Base-by-base conservation (phyloP, 2,329 filamentous ascomycete genomes). In the Sporothrix phasma region DNA sequence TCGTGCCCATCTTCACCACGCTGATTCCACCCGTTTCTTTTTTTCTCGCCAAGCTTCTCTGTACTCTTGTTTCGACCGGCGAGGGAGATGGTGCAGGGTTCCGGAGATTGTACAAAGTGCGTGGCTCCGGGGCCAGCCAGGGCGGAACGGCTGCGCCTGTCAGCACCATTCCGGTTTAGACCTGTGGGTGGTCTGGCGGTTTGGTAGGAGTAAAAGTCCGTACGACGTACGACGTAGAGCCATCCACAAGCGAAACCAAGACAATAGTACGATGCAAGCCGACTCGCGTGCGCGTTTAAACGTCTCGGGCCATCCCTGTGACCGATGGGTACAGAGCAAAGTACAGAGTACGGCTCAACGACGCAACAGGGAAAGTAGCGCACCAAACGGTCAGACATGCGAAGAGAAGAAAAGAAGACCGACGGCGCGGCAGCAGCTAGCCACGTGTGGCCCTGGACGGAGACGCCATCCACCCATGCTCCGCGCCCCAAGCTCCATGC, bases 31-130 rank as follows among this genome's bases (percentile, higher is more conserved):
- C n/a, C n/a, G n/a, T n/a, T n/a, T n/a, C n/a, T n/a, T n/a, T n/a
- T 45, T 31, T 31, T 46, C 22, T 39, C 56, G 34, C 10, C 1
- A 13, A 1, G 34, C 15, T 37, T 37, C 6, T 37, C 3, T 15
- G 10, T 37, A 37, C 34, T 5, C 11, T 7, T 37, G 11, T 34
- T 34, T 34, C 34, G 34, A 11, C 31, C 56, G 56, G 56, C 39
- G 45, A 46, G 4, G 17, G 3, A 41, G 15, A 5, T 13, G 10
- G 34, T 41, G 39, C 39, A 6, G 15, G 34, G 41, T 37, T 59
- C 29, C 54, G 54, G 54, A 59, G 37, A 29, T 24, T n/a, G 29
- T 59, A 59, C 54, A 24, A 43, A 59, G 19, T 59, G n/a, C n/a
- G n/a, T n/a, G n/a, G n/a, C n/a, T n/a, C n/a, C n/a, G n/a, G n/a